These are phyloP conservation scores for Claviceps purpurea DNA, from an alignment of 2,329 filamentous ascomycete species.

Conservation along the genomic window DNA sequence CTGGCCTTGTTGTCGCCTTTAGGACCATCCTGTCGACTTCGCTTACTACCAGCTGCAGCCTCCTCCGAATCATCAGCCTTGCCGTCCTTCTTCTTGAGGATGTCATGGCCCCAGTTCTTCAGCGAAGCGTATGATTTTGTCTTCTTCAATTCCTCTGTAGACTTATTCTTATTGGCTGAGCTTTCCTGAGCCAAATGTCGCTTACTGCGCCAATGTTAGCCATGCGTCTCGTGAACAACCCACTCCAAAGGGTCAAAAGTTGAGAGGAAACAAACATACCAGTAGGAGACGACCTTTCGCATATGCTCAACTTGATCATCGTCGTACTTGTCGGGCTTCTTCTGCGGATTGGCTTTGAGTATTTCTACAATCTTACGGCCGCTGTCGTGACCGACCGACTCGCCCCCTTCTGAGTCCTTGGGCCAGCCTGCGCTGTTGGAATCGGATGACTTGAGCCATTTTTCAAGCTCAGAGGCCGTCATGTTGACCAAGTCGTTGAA, in stretches of 20 bases:
- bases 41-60: slow-evolving; percentile 14
- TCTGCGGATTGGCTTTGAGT: slow-evolving; percentile 46
- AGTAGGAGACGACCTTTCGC: slow-evolving; percentile 50
- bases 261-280: slow-evolving; percentile 17
- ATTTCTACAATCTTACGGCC: slow-evolving; percentile 52
- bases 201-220: slow-evolving; percentile 27
- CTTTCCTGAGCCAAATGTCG: slow-evolving; percentile 52
- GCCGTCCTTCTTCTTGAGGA: slow-evolving; percentile 25
- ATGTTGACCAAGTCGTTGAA: slow-evolving; percentile 58
- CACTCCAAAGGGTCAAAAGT: too few species aligned
- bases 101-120: slow-evolving; percentile 50
- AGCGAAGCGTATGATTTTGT: slow-evolving; percentile 43
- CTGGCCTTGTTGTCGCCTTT: slow-evolving; percentile 19
- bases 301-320: slow-evolving; percentile 43
- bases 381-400: slow-evolving; percentile 50
- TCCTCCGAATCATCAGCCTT: slow-evolving; percentile 6
- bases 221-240: too few species aligned
- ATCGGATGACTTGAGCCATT: slow-evolving; percentile 46
- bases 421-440: slow-evolving; percentile 46
- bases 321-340: slow-evolving; percentile 41
- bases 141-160: slow-evolving; percentile 28
- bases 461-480: slow-evolving; percentile 43
- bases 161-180: slow-evolving; percentile 40
- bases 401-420: slow-evolving; percentile 42
- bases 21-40: slow-evolving; percentile 12